Conservation (phyloP, 2,329 filamentous ascomycete genomes). For the Diaporthe sp. region DNA sequence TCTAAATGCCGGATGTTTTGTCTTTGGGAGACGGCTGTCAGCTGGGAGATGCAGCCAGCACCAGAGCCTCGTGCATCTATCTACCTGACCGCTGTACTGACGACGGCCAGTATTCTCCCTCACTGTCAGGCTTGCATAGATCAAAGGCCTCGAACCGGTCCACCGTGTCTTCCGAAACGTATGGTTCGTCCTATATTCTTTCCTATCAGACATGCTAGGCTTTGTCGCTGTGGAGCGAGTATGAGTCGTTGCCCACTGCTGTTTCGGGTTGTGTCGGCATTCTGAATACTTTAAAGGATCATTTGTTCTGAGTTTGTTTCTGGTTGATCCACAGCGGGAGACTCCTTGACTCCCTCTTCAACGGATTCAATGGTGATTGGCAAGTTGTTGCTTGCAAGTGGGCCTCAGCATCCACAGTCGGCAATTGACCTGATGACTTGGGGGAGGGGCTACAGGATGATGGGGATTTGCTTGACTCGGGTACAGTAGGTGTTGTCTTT, state of each 20-base stretch:
- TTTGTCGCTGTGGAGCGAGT: slow-evolving; percentile 41
- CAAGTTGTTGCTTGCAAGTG: background rate
- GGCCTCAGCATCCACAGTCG: background rate
- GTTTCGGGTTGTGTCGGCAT: slow-evolving; percentile 56
- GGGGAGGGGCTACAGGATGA: background rate
- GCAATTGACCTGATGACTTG: background rate
- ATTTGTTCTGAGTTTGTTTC: slow-evolving; percentile 44
- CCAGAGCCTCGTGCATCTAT: slow-evolving; percentile 55
- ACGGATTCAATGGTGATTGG: background rate
- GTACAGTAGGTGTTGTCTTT: background rate
- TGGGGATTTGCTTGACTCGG: background rate
- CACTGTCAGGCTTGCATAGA: slow-evolving; percentile 37
- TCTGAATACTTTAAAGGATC: slow-evolving; percentile 42
- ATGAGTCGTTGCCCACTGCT: slow-evolving; percentile 55
- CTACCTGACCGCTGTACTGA: slow-evolving; percentile 41
- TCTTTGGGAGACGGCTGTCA: slow-evolving; percentile 53
- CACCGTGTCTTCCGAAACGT: slow-evolving; percentile 39
- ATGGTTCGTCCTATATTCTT: slow-evolving; percentile 51
- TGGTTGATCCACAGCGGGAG: slow-evolving; percentile 36
- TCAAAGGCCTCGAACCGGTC: slow-evolving; percentile 52
- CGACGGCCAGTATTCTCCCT: no score
- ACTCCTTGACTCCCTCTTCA: background rate
- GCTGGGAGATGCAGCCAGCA: slow-evolving; percentile 57
- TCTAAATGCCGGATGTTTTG: slow-evolving; percentile 57
- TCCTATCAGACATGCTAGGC: slow-evolving; percentile 54